Base-by-base conservation (phyloP, 345 rosid genomes). In the Raphanus raphanistrum region DNA sequence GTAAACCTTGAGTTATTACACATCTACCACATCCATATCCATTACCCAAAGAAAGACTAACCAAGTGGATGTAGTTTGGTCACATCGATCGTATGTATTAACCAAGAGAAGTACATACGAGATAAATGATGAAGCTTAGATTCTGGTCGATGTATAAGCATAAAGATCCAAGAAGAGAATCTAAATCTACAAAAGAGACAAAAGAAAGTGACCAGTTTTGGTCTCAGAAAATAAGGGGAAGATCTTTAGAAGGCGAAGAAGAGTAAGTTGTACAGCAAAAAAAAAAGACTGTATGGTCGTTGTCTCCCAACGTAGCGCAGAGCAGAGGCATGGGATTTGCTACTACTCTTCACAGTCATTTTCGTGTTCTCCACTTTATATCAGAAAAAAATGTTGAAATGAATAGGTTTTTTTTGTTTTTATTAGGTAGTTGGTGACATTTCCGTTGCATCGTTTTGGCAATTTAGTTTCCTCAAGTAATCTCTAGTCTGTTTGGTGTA, bases 201-300 rank as follows among this genome's bases (percentile, higher is more conserved):
- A 64, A 71, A 12, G 60, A 71, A 78, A 72, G 13, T 59, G 68
- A 78, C 36, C 68, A 66, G 68, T 78, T 52, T 78, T 50, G 70
- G 80, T 64, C 11, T 12, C 29, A 36, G 29, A 27, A 15, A 35
- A 71, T 45, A 66, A 41, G 36, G 31, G 33, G 25, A 33, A 5
- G 68, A 13, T 8, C 48, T 13, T 75, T 58, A 78, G 81, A 78
- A 77, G 76, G 66, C 64, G 76, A 71, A 78, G 77, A 78, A 59
- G 73, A 72, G 73, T 78, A 45, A 73, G 77, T 78, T 71, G 77
- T 58, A 72, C 73, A 67, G 70, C 61, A 48, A 48, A 38, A 36
- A 61, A 61, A 1, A 72, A 60, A 31, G 62, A 54, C 1, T 60
- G 81, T 66, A 48, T 72, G 77, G 81, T 78, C 81, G 13, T 60